Conservation (phyloP, 2,329 filamentous ascomycete genomes). For the Penicillium psychrosexuale region DNA sequence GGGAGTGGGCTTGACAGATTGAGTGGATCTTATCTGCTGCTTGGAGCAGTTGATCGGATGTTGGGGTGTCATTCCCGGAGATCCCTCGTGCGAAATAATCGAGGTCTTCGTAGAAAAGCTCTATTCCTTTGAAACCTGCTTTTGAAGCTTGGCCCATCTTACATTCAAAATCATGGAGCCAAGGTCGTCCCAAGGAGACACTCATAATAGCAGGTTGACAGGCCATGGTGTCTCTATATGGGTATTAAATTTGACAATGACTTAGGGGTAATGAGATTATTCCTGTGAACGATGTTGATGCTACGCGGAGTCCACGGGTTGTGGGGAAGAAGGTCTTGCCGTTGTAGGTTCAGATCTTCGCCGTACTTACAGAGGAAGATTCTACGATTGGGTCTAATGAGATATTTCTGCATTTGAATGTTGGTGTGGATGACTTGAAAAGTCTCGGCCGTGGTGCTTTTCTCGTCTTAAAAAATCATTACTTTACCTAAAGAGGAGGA, state of each 20-base stretch:
- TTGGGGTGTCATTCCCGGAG: slow-evolving; percentile 42
- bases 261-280: background rate
- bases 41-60: slow-evolving; percentile 46
- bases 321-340: background rate
- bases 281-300: background rate
- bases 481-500: too few species aligned
- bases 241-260: background rate
- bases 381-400: background rate
- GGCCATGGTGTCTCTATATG: slow-evolving; percentile 1
- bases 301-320: background rate
- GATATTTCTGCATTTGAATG: background rate
- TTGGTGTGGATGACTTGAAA: too few species aligned
- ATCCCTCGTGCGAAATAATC: slow-evolving; percentile 55
- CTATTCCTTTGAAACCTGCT: slow-evolving; percentile 66
- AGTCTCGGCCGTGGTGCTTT: too few species aligned
- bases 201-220: slow-evolving; percentile 21
- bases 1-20: slow-evolving; percentile 36
- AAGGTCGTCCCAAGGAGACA: slow-evolving; percentile 64
- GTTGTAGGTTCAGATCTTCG: background rate
- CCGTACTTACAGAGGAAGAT: background rate
- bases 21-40: slow-evolving; percentile 58
- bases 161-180: slow-evolving; percentile 61
- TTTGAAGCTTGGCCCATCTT: slow-evolving; percentile 66
- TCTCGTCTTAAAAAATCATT: too few species aligned
- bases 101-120: slow-evolving; percentile 76